These are phyloP conservation scores for Catenaria anguillulae DNA, from an alignment of 371 early-diverging fungal species.

Conservation along the genomic window DNA sequence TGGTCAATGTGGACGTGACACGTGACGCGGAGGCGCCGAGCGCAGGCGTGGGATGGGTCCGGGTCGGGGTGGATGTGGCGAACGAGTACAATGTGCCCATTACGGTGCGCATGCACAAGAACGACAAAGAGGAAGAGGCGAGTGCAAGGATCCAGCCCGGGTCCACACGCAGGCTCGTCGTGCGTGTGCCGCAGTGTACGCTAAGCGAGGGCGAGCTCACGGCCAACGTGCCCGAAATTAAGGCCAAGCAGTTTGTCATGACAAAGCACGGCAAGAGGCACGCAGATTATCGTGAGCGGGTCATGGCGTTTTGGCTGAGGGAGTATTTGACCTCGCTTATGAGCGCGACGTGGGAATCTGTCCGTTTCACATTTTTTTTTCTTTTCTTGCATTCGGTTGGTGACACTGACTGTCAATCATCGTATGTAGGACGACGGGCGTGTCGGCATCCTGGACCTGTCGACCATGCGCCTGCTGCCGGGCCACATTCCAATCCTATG, in stretches of 20 bases:
- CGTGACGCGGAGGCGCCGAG: no score
- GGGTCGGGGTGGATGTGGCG: background rate
- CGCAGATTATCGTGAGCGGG: background rate
- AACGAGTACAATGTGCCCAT: background rate
- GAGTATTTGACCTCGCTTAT: background rate
- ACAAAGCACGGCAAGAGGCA: background rate
- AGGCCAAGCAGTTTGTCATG: conserved; percentile 5
- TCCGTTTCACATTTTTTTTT: background rate
- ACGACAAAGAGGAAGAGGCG: background rate
- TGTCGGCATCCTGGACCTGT: background rate
- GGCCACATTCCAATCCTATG: background rate
- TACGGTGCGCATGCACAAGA: background rate
- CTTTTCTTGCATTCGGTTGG: background rate
- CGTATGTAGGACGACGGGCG: background rate
- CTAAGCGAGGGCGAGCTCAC: background rate
- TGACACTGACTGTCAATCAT: background rate
- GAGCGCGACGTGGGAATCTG: background rate
- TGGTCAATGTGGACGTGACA: background rate
- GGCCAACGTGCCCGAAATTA: background rate
- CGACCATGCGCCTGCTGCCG: background rate
- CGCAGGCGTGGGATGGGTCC: no score
- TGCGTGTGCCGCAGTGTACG: background rate
- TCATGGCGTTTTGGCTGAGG: conserved; percentile 3
- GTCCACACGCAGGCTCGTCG: background rate
- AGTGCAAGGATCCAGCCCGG: background rate